Base-by-base conservation (phyloP, 768 basidiomycete genomes). In the Tephrocybe sp. region DNA sequence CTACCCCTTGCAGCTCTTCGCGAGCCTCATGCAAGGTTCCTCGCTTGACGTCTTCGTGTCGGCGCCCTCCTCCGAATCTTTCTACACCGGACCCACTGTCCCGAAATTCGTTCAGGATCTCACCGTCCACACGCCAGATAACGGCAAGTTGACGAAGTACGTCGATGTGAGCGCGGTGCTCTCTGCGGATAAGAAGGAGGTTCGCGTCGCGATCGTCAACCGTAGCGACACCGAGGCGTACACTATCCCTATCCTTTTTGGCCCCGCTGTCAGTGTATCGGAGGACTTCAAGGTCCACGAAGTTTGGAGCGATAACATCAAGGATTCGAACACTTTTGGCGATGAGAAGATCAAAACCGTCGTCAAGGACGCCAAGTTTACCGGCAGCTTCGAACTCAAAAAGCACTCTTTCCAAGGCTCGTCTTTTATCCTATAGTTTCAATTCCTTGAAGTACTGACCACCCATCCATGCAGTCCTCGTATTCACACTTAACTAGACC, bases 121-220 rank as follows among this genome's bases (percentile, higher is more conserved):
- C 22, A 67, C 62, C 0, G 55, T 52, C 1, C 67, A 66, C 39
- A 71, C 66, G 11, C 69, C 68, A 1, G 60, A 67, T 47, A 55
- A 56, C 24, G 62, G 53, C 22, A 70, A 65, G 57, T 66, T 57
- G 44, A 77, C 68, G 39, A 78, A 72, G 56, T 76, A 63, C 60
- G 71, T 77, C 44, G 79, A 78, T 52, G 77, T 73, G 21, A 77
- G 75, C 35, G 77, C 77, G 6, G 70, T 78, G 8, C 63, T 79
- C 12, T 57, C 62, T 9, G 44, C 40, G 11, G 49, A 59, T 9
- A 56, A 62, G 27, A 56, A 55, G 9, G 64, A 77, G 35, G 60
- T 85, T n/a, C 69, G 80, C 13, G 47, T 84, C 4, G 79, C 79
- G 9, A 66, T 83, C 9, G 65, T 84, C 18, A 85, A 85, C 54